Conservation (phyloP, 1,284 basidiomycete species). For the Puccinia triticina region DNA sequence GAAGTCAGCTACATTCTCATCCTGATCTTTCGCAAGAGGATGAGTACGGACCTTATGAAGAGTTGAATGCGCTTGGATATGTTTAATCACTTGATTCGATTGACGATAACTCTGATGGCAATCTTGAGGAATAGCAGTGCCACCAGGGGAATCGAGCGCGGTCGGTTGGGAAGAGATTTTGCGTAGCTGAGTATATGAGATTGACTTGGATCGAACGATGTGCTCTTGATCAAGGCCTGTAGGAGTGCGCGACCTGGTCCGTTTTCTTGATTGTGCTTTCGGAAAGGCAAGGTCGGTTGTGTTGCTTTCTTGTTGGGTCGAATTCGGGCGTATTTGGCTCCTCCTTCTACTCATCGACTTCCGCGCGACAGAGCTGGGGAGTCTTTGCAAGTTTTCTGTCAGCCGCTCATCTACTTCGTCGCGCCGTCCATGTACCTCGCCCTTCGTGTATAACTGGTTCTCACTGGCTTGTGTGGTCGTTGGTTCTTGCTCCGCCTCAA, state of each 20-base stretch:
- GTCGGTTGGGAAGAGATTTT: neutral
- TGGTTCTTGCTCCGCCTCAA: constrained; percentile 12
- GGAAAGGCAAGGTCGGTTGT: neutral
- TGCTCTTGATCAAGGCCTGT: neutral
- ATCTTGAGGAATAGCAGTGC: neutral
- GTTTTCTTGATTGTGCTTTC: constrained; percentile 10
- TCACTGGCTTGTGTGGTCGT: constrained; percentile 18
- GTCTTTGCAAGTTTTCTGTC: neutral
- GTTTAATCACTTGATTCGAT: neutral
- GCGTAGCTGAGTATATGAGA: neutral
- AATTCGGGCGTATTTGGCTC: neutral
- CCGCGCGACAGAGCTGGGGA: neutral
- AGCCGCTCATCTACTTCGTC: no score
- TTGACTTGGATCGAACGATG: neutral
- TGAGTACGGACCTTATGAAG: neutral
- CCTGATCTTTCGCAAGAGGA: neutral
- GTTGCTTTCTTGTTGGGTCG: neutral
- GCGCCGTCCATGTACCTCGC: neutral
- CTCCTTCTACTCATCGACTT: constrained; percentile 2
- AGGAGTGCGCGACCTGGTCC: constrained; percentile 18
- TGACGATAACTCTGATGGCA: neutral
- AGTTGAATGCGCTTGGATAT: neutral
- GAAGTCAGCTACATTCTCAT: neutral
- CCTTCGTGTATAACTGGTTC: neutral
- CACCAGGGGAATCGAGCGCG: neutral